phyloP scores from a whole-genome alignment of 768 basidiomycete species.

The Russula olivacea region DNA sequence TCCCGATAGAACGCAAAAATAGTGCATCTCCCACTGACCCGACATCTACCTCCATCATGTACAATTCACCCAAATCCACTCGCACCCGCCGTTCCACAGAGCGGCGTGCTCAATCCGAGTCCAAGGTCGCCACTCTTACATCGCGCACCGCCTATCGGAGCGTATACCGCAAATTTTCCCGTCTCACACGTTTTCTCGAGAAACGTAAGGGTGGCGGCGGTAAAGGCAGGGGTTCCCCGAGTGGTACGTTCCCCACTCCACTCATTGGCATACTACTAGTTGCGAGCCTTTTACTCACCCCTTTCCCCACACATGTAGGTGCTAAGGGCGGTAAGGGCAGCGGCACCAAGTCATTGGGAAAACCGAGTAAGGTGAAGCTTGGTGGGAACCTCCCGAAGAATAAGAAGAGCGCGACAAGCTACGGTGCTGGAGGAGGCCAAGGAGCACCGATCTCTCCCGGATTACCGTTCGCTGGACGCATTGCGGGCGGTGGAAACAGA shows the following conservation, averaged over 20 bases:
- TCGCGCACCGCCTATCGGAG: background rate
- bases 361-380: background rate
- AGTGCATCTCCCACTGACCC: background rate
- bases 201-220: slow-evolving; percentile 18
- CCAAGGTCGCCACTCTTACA: too few relatives aligned
- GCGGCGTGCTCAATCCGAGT: background rate
- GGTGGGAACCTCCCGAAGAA: background rate
- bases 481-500: slow-evolving; percentile 28
- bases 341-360: background rate
- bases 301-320: background rate
- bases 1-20: background rate
- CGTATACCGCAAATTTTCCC: background rate
- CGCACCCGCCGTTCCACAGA: background rate
- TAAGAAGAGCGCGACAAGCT: slow-evolving; percentile 25
- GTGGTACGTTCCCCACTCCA: background rate
- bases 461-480: slow-evolving; percentile 27
- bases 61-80: background rate
- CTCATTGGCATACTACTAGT: background rate
- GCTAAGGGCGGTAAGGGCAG: background rate
- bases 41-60: background rate
- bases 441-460: slow-evolving; percentile 24
- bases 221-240: slow-evolving; percentile 1
- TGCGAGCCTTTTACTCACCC: background rate
- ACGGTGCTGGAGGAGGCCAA: slow-evolving; percentile 25
- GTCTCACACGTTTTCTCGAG: slow-evolving; percentile 1